Percentiles rank a stretch among this genome's conserved stretches.
Evolutionary conservation across 441 rosid genomes (phyloP).

Genomic region (Gossypium gossypioides): DNA sequence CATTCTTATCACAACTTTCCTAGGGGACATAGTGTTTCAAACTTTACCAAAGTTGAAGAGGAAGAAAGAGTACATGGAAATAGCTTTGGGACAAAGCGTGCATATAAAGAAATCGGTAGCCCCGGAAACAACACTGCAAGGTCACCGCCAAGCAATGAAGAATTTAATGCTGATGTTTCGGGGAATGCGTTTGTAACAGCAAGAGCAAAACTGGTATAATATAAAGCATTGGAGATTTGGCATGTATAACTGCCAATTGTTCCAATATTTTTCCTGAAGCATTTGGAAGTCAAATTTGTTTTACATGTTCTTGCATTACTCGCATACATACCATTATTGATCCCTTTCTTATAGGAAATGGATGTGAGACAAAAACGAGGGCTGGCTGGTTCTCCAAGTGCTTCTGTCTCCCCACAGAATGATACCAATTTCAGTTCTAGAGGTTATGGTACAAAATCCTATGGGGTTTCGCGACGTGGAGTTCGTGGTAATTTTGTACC

Average conservation of each 20-base stretch:
- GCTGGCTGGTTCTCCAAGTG: constrained; percentile 48
- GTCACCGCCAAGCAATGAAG: constrained; percentile 36
- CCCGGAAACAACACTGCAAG: constrained; percentile 27
- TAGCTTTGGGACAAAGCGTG: constrained; percentile 47
- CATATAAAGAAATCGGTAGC: constrained; percentile 44
- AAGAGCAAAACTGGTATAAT: constrained; percentile 66
- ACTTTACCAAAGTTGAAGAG: constrained; percentile 30
- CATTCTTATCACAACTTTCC: constrained; percentile 21
- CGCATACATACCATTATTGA: constrained; percentile 17
- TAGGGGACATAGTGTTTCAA: constrained; percentile 22
- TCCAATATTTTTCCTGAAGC: not conserved
- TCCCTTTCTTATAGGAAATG: constrained; percentile 48
- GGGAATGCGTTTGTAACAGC: constrained; percentile 80
- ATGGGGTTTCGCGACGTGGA: constrained; percentile 62
- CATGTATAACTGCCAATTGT: not conserved
- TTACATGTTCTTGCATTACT: constrained; percentile 6
- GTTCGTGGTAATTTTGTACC: constrained; percentile 78
- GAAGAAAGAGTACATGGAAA: constrained; percentile 39
- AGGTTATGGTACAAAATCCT: constrained; percentile 51
- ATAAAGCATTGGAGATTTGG: not conserved
- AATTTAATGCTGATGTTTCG: constrained; percentile 34
- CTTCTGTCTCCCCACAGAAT: constrained; percentile 51
- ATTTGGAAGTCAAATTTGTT: not conserved
- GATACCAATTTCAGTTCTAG: constrained; percentile 35
- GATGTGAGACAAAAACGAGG: constrained; percentile 67